Evolutionary conservation across 768 basidiomycete species (phyloP).

Genomic region (Rhodotorula kratochvilovae): DNA sequence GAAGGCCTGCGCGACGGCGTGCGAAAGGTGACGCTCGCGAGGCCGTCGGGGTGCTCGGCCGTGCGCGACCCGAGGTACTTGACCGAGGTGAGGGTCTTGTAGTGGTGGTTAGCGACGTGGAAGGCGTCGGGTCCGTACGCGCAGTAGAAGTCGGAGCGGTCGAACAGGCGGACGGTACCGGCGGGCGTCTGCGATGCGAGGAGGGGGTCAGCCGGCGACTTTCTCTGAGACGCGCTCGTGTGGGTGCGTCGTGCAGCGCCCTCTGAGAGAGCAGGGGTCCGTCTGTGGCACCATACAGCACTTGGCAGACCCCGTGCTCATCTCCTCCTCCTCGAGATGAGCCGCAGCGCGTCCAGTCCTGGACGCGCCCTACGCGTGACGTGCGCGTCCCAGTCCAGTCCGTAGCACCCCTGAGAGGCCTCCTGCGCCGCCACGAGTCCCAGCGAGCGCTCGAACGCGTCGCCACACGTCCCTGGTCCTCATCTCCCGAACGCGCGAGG

Average conservation of each 20-base stretch:
- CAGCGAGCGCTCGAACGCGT: too few relatives aligned
- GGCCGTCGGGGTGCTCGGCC: conserved; percentile 43
- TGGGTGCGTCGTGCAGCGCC: not conserved
- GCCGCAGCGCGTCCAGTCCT: too few relatives aligned
- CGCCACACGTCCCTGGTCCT: not conserved
- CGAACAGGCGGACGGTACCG: conserved; percentile 83
- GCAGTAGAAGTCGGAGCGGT: conserved; percentile 75
- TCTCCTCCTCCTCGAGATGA: too few relatives aligned
- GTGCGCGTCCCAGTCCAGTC: too few relatives aligned
- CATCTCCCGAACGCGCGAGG: not conserved
- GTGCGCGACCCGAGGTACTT: conserved; percentile 67
- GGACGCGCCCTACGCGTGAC: too few relatives aligned
- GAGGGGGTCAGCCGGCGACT: not conserved
- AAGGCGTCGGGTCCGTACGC: conserved; percentile 81
- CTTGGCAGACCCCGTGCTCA: too few relatives aligned
- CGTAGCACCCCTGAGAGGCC: too few relatives aligned
- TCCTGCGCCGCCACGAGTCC: too few relatives aligned
- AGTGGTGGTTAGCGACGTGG: conserved; percentile 63
- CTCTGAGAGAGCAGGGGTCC: too few relatives aligned
- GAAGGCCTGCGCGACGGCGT: conserved; percentile 70
- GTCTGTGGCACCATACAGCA: too few relatives aligned
- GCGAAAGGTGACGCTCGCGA: conserved; percentile 69
- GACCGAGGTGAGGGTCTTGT: conserved; percentile 77
- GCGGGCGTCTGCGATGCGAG: conserved; percentile 46
- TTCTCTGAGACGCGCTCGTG: not conserved